Percentiles rank a stretch among this genome's conserved stretches.
These are phyloP conservation scores for Aphanomyces cochlioides DNA, from an alignment of 352 stramenopile species.

Conservation along the genomic window DNA sequence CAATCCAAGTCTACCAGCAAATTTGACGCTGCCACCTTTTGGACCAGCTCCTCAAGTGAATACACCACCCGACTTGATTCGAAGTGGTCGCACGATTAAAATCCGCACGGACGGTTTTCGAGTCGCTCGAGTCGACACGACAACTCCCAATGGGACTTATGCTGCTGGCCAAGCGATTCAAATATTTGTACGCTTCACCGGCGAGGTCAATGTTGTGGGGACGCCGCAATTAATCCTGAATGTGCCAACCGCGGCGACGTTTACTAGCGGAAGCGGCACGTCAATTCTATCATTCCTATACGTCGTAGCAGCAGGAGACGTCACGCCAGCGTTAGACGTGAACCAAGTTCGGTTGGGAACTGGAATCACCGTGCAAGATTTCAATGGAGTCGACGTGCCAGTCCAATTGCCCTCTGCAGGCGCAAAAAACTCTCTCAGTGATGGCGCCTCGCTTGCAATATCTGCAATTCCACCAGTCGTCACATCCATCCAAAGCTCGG, in stretches of 20 bases:
- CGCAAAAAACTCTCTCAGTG: slow-evolving; percentile 45
- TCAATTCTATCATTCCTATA: slow-evolving; percentile 27
- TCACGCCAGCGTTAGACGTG: slow-evolving; percentile 44
- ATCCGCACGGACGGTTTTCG: slow-evolving; percentile 59
- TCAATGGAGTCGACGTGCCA: slow-evolving; percentile 42
- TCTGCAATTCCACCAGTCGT: slow-evolving; percentile 42
- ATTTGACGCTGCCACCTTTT: slow-evolving; percentile 49
- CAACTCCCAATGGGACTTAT: slow-evolving; percentile 48
- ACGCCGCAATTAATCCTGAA: slow-evolving; percentile 33
- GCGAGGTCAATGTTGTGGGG: slow-evolving; percentile 47
- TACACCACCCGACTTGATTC: slow-evolving; percentile 54
- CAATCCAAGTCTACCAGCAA: slow-evolving; percentile 36
- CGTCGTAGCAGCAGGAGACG: slow-evolving; percentile 39
- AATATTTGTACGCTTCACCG: slow-evolving; percentile 50
- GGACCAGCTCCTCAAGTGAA: slow-evolving; percentile 45
- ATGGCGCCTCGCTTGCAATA: slow-evolving; percentile 44
- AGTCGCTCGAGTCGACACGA: slow-evolving; percentile 37
- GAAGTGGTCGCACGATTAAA: slow-evolving; percentile 56
- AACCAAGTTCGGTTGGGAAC: slow-evolving; percentile 51
- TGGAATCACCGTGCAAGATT: slow-evolving; percentile 47
- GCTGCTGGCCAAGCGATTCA: slow-evolving; percentile 56
- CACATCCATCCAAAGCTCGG: slow-evolving; percentile 39
- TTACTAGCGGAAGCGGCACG: slow-evolving; percentile 17
- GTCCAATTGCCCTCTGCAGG: slow-evolving; percentile 39
- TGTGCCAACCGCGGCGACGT: slow-evolving; percentile 27